A percentile compares a stretch with the other conserved stretches of the same genome.
phyloP scores from a whole-genome alignment of 352 stramenopile species.

The Globisporangium rhizosaccharum region DNA sequence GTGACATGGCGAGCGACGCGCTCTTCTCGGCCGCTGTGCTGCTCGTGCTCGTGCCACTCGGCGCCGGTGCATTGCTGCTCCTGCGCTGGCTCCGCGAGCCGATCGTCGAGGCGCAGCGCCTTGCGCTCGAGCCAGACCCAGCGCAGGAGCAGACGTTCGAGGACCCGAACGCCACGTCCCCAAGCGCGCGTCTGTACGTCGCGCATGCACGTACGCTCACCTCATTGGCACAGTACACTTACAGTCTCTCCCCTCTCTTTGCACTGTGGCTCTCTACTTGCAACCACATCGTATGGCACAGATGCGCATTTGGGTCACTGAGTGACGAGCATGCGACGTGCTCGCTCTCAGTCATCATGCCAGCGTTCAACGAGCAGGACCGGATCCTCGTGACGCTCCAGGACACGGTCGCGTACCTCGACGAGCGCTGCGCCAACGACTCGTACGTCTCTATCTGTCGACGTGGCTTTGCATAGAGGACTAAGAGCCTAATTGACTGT shows the following conservation, averaged over 20 bases:
- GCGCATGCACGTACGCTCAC: no score
- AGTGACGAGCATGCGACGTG: conserved; percentile 43
- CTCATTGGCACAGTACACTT: background rate
- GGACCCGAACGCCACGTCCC: conserved; percentile 37
- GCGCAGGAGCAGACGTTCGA: conserved; percentile 49
- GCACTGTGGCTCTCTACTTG: conserved; percentile 1
- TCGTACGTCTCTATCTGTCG: conserved; percentile 19
- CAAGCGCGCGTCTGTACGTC: conserved; percentile 31
- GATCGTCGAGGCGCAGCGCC: conserved; percentile 44
- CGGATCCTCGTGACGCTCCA: conserved; percentile 90
- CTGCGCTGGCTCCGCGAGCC: conserved; percentile 55
- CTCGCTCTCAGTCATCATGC: conserved; percentile 89
- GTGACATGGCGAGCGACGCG: conserved; percentile 11
- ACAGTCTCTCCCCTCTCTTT: background rate
- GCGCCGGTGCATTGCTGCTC: conserved; percentile 26
- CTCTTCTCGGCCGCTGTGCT: conserved; percentile 19
- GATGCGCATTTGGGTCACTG: conserved; percentile 52
- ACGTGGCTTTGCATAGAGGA: background rate
- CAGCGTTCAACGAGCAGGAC: conserved; percentile 94
- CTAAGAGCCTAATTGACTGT: background rate
- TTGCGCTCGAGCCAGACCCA: conserved; percentile 41
- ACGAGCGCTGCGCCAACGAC: conserved; percentile 46
- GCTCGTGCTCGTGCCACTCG: conserved; percentile 16
- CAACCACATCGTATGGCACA: conserved; percentile 7
- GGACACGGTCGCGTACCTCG: conserved; percentile 85